Evolutionary conservation across 2,329 filamentous ascomycete species (phyloP), one percentile per base, ranked within the genome.

Genomic region (Coniochaeta sp.): DNA sequence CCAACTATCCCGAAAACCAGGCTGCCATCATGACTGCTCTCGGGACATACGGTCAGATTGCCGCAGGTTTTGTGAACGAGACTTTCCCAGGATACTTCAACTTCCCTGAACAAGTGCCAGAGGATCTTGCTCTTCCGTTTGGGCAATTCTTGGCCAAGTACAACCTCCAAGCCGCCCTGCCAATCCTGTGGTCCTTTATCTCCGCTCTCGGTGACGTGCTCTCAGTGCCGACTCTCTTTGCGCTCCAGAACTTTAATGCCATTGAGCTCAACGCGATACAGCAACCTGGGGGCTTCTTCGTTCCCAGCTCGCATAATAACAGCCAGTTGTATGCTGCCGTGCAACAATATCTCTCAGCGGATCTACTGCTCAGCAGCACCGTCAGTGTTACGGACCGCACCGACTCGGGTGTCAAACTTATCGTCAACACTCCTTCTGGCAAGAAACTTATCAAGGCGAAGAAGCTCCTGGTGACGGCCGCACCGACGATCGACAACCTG

Each of bases 391-490:
- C 54, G 1, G 33, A 56, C 12, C 72, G 77, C 14, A 64, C 66
- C 11, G 61, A 64, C 1, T 59, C 63, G 16, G 71, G 70, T 7
- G 61, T 67, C 9, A 64, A 75, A 17, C 66, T 68, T 16, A 71
- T 75, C 55, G 60, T 64, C 47, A 67, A 64, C 33, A 60, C 62
- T 2, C 60, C 57, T 11, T 67, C 68, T 22, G 33, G 54, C 17
- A 58, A 54, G 16, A 52, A 52, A n/a, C 47, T 52, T 11, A 68
- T 77, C 50, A 60, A 63, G 17, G 72, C 73, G 6, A 71, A 72
- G 58, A 68, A 68, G 38, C 67, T 76, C 1, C 66, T 77, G 22
- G 62, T 76, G 54, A 66, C 74, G 24, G 68, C 75, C 47, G 71
- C 72, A 31, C 75, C 75, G 0, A 72, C 67, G 1, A 52, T 67